phyloP scores from a whole-genome alignment of 2,329 filamentous ascomycete genomes.

The Didymella glomerata region DNA sequence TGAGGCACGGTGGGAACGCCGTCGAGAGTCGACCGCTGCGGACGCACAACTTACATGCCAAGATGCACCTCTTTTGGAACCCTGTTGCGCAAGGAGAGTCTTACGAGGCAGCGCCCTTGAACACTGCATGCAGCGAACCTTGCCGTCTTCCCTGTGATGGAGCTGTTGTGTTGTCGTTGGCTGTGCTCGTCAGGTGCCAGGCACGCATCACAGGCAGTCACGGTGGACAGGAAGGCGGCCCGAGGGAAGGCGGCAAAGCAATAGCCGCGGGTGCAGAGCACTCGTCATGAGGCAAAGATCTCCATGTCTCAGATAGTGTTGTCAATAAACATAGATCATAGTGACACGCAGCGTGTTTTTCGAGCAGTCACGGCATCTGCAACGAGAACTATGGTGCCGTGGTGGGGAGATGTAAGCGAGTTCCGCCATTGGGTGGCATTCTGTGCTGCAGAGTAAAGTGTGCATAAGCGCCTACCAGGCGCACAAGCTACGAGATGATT shows the following conservation, averaged over 20 bases:
- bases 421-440: conserved; percentile 41
- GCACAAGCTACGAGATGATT: conserved; percentile 41
- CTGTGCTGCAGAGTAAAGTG: conserved; percentile 39
- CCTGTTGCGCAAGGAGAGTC: conserved; percentile 26
- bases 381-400: conserved; percentile 23
- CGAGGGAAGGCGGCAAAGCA: conserved; percentile 34
- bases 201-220: conserved; percentile 30
- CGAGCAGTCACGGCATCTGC: conserved; percentile 11
- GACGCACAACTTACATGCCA: conserved; percentile 30
- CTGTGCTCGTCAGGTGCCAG: conserved; percentile 26
- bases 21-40: conserved; percentile 14
- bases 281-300: conserved; percentile 20
- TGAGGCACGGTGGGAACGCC: conserved; percentile 30
- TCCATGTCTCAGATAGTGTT: conserved; percentile 10
- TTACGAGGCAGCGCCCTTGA: conserved; percentile 33
- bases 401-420: conserved; percentile 25
- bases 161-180: conserved; percentile 14
- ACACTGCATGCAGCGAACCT: conserved; percentile 24
- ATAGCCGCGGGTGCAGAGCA: conserved; percentile 29
- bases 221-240: conserved; percentile 40
- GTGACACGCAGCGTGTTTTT: conserved; percentile 33
- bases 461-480: conserved; percentile 50
- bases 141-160: conserved; percentile 27
- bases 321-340: conserved; percentile 25
- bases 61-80: conserved; percentile 26